Conservation (phyloP, 805 yeast genomes). For the Candida krabiensis region DNA sequence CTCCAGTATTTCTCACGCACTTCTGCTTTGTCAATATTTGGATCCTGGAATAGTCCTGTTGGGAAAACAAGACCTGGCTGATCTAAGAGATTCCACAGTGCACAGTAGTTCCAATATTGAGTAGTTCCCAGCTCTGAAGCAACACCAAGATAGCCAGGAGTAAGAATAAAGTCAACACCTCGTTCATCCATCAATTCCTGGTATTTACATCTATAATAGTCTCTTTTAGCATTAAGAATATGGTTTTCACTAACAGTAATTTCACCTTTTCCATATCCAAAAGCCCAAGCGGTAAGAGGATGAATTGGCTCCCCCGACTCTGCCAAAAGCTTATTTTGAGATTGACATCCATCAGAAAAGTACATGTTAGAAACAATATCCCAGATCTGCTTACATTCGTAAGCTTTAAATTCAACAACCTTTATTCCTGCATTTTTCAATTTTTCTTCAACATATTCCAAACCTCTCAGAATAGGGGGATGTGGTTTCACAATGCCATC, state of each 20-base stretch:
- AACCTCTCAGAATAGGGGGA: conserved; percentile 64
- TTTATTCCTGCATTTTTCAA: conserved; percentile 57
- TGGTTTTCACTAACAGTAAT: conserved; percentile 52
- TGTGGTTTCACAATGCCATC: conserved; percentile 66
- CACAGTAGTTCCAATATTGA: conserved; percentile 77
- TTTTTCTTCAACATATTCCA: conserved; percentile 52
- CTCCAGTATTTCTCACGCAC: conserved; percentile 40
- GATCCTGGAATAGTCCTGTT: conserved; percentile 58
- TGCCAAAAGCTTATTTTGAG: conserved; percentile 48
- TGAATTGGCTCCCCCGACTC: conserved; percentile 69
- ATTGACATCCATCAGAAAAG: conserved; percentile 64
- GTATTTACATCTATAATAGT: conserved; percentile 56
- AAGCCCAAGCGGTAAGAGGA: conserved; percentile 61
- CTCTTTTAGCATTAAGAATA: conserved; percentile 52
- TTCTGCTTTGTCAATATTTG: conserved; percentile 47
- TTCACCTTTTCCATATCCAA: conserved; percentile 59
- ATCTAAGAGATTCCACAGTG: conserved; percentile 70
- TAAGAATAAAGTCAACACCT: conserved; percentile 61
- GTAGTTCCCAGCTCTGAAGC: conserved; percentile 55
- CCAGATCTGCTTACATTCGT: conserved; percentile 55
- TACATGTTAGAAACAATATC: conserved; percentile 59
- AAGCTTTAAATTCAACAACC: conserved; percentile 55
- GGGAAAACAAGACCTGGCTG: conserved; percentile 66
- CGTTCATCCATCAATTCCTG: conserved; percentile 49
- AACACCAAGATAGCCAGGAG: conserved; percentile 67